Base-by-base conservation (phyloP, 306 rosid species). In the Dicorynia guianensis region DNA sequence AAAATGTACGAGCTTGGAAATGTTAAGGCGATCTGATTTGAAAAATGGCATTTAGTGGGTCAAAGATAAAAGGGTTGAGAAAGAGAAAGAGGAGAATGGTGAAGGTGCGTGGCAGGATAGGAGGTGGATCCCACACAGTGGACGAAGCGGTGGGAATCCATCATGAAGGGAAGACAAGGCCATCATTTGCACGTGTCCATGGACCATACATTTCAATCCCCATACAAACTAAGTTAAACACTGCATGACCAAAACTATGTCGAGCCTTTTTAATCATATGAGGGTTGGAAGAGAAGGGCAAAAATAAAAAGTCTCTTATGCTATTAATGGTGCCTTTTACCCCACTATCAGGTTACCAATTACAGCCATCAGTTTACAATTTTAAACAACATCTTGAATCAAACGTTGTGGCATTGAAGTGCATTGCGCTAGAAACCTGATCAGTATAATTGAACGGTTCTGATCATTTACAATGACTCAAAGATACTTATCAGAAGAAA, bases 161-260 rank as follows among this genome's bases (percentile, higher is more conserved):
- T 93, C 92, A 91, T 91, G 83, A 86, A 62, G 18, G 44, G 66
- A 79, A 82, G 88, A 89, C 88, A 88, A 50, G 25, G 86, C 76
- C 91, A 89, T 94, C 91, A 91, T 91, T 90, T 76, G 93, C 97
- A 91, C 97, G 94, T 85, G 96, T 88, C 82, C 15, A 85, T 87
- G 91, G 91, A 85, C 89, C 97, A 85, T 81, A 42, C 83, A 63
- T 74, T 50, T 69, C 78, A 66, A 74, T 75, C 61, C 61, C 71
- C 74, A 65, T 59, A 80, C 70, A 66, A 77, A 60, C 46, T 34
- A 59, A 46, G 54, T 40, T 71, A 71, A 25, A 49, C 65, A 20
- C 49, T 34, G 0, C 80, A 67, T 71, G 48, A 52, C 7, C 36
- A 12, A 17, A 30, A 60, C 50, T 70, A 46, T 44, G 43, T 36